phyloP scores from a whole-genome alignment of 371 early-diverging fungal genomes.

The Dichotomocladium elegans region DNA sequence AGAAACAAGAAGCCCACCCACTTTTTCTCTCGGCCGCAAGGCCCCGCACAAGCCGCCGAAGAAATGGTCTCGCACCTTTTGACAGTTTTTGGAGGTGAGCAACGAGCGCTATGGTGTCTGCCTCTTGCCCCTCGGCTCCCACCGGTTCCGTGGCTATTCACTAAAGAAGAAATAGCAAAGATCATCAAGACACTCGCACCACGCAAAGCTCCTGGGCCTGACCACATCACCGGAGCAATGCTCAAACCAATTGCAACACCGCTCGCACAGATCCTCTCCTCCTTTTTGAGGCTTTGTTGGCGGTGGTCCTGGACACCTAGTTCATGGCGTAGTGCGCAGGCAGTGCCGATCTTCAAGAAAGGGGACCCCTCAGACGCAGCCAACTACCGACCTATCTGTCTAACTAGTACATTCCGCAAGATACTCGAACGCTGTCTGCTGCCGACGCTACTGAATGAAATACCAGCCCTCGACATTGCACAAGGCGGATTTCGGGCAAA shows the following conservation, averaged over 20 bases:
- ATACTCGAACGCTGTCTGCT: conserved; percentile 6
- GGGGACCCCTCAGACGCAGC: conserved; percentile 2
- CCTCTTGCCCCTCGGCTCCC: neutral
- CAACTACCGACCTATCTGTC: conserved; percentile 18
- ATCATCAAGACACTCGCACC: conserved; percentile 1
- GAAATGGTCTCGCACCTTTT: conserved; percentile 4
- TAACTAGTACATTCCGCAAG: conserved; percentile 12
- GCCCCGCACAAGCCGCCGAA: conserved; percentile 7
- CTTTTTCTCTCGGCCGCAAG: conserved; percentile 3
- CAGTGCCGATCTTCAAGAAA: conserved; percentile 20
- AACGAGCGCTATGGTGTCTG: too few relatives aligned
- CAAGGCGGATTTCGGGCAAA: conserved; percentile 19
- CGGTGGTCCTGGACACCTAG: conserved; percentile 12
- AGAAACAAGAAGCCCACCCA: neutral
- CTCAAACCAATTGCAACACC: conserved; percentile 6
- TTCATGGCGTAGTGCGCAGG: conserved; percentile 18
- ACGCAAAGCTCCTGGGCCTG: conserved; percentile 17
- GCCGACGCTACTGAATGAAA: neutral
- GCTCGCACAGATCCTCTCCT: conserved; percentile 1
- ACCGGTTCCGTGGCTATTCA: neutral
- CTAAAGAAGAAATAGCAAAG: neutral
- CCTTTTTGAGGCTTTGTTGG: conserved; percentile 17
- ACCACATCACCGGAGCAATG: conserved; percentile 24
- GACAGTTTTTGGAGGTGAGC: conserved; percentile 1
- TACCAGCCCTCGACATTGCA: conserved; percentile 8